These are phyloP conservation scores for Neofusicoccum laricinum DNA, from an alignment of 2,329 filamentous ascomycete genomes.

Conservation along the genomic window DNA sequence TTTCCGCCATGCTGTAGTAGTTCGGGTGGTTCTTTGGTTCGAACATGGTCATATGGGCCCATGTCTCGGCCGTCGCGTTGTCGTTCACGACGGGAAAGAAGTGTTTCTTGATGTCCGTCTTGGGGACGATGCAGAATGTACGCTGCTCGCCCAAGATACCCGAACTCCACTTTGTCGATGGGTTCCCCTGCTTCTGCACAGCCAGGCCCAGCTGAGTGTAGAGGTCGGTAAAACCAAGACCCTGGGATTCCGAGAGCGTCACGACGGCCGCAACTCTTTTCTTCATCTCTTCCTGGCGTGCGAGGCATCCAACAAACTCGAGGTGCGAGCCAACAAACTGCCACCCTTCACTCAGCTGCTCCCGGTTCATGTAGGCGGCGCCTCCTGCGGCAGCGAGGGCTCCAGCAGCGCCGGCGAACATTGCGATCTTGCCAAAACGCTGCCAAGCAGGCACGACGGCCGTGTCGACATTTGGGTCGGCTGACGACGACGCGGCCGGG, in stretches of 20 bases:
- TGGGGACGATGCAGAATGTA: conserved; percentile 76
- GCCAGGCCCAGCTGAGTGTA: conserved; percentile 79
- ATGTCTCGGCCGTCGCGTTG: conserved; percentile 71
- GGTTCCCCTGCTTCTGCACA: conserved; percentile 45
- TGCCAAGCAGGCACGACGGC: conserved; percentile 59
- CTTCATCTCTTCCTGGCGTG: conserved; percentile 77
- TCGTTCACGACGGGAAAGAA: conserved; percentile 64
- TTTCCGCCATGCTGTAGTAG: conserved; percentile 64
- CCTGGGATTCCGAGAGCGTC: conserved; percentile 61
- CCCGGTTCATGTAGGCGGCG: conserved; percentile 81
- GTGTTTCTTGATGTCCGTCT: conserved; percentile 30
- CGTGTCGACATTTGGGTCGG: conserved; percentile 43
- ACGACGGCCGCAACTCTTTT: conserved; percentile 68
- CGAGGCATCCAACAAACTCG: conserved; percentile 87
- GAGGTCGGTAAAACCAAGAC: conserved; percentile 77
- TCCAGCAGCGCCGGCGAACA: conserved; percentile 78
- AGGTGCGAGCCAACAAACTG: conserved; percentile 86
- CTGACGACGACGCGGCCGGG: conserved; percentile 29
- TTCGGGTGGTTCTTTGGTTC: conserved; percentile 68
- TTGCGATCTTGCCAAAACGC: conserved; percentile 78
- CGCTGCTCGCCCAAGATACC: conserved; percentile 66
- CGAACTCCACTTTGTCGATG: conserved; percentile 48
- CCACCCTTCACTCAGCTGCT: conserved; percentile 73
- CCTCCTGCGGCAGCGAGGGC: conserved; percentile 79
- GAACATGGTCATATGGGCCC: conserved; percentile 81